Percentiles rank a stretch among this genome's conserved stretches.
Conservation (phyloP, 305 asterid species). For the Plantago rigida region DNA sequence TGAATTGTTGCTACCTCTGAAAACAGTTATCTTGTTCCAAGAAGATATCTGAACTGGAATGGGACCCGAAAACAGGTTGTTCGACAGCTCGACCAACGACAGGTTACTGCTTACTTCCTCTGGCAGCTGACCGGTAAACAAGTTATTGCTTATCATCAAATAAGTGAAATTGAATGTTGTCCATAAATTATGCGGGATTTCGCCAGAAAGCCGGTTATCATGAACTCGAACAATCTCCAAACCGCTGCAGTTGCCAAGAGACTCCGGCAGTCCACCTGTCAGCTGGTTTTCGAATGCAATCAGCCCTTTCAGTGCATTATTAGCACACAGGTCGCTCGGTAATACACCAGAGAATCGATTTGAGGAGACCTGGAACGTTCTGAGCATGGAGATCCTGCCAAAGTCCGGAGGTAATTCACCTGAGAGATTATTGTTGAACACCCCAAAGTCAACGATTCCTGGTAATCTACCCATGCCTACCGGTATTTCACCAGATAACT, state of each 20-base stretch:
- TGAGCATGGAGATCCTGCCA: conserved; percentile 49
- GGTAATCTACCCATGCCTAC: conserved; percentile 49
- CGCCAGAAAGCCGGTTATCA: conserved; percentile 47
- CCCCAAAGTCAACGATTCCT: conserved; percentile 25
- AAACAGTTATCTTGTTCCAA: conserved; percentile 37
- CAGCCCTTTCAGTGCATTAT: conserved; percentile 40
- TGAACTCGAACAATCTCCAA: conserved; percentile 35
- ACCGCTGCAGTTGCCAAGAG: conserved; percentile 52
- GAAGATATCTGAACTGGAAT: conserved; percentile 53
- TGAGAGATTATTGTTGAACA: conserved; percentile 48
- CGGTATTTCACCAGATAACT: conserved; percentile 61
- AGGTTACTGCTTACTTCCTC: conserved; percentile 31
- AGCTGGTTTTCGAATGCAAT: conserved; percentile 45
- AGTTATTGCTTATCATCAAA: conserved; percentile 42
- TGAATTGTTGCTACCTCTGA: conserved; percentile 55
- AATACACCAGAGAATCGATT: conserved; percentile 51
- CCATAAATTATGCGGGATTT: conserved; percentile 64
- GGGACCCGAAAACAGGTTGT: conserved; percentile 59
- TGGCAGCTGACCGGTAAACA: conserved; percentile 59
- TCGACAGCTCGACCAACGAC: conserved; percentile 39
- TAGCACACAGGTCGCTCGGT: conserved; percentile 50
- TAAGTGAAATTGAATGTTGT: conserved; percentile 24
- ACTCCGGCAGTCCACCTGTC: conserved; percentile 52
- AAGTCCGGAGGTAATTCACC: conserved; percentile 69
- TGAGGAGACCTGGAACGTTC: conserved; percentile 37